These are phyloP conservation scores for Protomyces pachydermus DNA, from an alignment of 1,139 yeast species.

Conservation along the genomic window DNA sequence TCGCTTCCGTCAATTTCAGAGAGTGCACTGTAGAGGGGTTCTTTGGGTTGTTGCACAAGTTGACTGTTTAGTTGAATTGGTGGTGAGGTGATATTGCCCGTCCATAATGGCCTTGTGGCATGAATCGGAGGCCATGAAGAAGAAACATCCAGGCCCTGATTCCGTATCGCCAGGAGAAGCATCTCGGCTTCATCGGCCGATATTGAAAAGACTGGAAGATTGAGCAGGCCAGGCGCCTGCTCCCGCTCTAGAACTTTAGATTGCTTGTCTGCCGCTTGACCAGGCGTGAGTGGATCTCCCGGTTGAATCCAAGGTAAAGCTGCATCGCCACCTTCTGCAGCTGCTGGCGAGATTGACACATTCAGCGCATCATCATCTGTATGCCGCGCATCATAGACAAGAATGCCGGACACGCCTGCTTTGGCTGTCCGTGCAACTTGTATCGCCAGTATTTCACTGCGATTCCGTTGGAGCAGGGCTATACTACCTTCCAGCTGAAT, in stretches of 20 bases:
- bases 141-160: constrained; percentile 47
- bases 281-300: constrained; percentile 78
- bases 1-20: constrained; percentile 79
- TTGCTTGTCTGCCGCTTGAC: constrained; percentile 54
- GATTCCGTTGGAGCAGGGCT: constrained; percentile 55
- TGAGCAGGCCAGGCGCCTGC: constrained; percentile 55
- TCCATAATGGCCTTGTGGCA: constrained; percentile 29
- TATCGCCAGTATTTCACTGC: constrained; percentile 49
- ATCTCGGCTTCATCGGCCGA: constrained; percentile 63
- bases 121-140: constrained; percentile 30
- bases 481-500: constrained; percentile 45
- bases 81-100: constrained; percentile 40
- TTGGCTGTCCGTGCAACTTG: constrained; percentile 52
- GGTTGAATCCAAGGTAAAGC: constrained; percentile 62
- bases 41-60: constrained; percentile 54
- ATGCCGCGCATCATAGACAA: constrained; percentile 44
- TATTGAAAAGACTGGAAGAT: constrained; percentile 70
- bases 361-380: constrained; percentile 34
- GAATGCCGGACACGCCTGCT: constrained; percentile 51
- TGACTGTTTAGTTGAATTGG: constrained; percentile 44
- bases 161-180: constrained; percentile 48
- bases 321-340: constrained; percentile 60
- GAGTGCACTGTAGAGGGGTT: constrained; percentile 70
- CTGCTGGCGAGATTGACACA: constrained; percentile 41
- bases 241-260: constrained; percentile 42